phyloP scores from a whole-genome alignment of 495 filamentous ascomycete species.

The Penicillium pulvis region DNA sequence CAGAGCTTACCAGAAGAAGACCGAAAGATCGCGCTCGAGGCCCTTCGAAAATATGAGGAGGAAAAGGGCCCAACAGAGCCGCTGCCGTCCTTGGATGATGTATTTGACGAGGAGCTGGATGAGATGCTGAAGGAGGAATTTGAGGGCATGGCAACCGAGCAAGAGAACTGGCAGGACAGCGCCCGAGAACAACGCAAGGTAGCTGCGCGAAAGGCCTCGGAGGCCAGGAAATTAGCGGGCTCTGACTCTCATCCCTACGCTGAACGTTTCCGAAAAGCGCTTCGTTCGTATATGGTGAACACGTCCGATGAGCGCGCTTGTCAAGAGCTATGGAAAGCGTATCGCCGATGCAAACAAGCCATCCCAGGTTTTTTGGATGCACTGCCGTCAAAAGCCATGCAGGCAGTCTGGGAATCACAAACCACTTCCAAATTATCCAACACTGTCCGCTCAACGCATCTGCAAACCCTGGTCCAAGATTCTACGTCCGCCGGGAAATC shows the following conservation, averaged over 20 bases:
- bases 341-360: constrained; percentile 45
- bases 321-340: constrained; percentile 49
- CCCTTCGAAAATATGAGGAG: constrained; percentile 44
- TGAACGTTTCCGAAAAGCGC: constrained; percentile 33
- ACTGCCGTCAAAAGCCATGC: constrained; percentile 39
- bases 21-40: constrained; percentile 42
- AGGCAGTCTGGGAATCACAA: constrained; percentile 50
- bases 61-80: constrained; percentile 29
- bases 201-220: constrained; percentile 23
- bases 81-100: constrained; percentile 31
- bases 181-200: constrained; percentile 23
- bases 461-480: constrained; percentile 63
- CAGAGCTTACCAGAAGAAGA: constrained; percentile 43
- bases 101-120: constrained; percentile 51
- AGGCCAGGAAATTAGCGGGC: constrained; percentile 23
- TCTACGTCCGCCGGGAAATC: constrained; percentile 55
- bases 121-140: constrained; percentile 47
- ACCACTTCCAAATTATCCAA: constrained; percentile 44
- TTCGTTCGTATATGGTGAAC: constrained; percentile 30
- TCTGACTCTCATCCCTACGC: constrained; percentile 35
- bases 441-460: constrained; percentile 53
- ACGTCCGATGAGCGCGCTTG: constrained; percentile 26
- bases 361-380: constrained; percentile 40
- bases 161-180: constrained; percentile 38
- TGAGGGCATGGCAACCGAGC: constrained; percentile 40